Evolutionary conservation across 495 filamentous ascomycete genomes (phyloP), one percentile per base, ranked within the genome.

Genomic region (Penicillium paxilli): DNA sequence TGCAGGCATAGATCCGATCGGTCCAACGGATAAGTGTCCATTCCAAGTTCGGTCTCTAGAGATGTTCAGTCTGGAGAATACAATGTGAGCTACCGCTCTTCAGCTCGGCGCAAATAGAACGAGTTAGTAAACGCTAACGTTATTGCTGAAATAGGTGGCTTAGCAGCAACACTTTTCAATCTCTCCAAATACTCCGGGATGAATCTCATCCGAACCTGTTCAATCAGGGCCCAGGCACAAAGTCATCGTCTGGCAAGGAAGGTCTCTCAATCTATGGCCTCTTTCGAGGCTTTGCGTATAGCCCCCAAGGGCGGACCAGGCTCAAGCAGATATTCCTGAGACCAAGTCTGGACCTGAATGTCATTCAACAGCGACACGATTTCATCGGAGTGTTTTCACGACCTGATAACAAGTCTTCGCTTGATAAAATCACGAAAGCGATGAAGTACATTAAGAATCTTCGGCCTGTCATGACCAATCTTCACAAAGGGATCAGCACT

Each of bases 231-330:
- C 86, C 88, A 11, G 83, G 79, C 10, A 84, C 72, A 55, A 84
- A 80, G 5, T 77, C 80, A 7, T 86, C 87, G 0, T 87, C 86
- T 12, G 82, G 86, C 0, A 97, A 96, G 66, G 91, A 97, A 67
- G 87, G 85, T 7, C 80, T 97, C n/a, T 96, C 92, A 2, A 70
- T 98, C 1, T 95, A 88, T 57, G 94, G 92, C 4, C 76, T 95
- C 11, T 91, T 95, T 55, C 83, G 87, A 38, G 79, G 87, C 33
- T 75, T 93, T 52, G 88, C 95, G 37, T 82, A 80, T 26, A 96
- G 90, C 2, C 85, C 90, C 5, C 90, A 96, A 59, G 94, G 95
- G 2, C 90, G 86, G 60, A 66, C 74, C 21, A 83, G 81, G 44
- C 78, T 98, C 4, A 85, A 89, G 19, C 87, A 91, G 60, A 88